These are phyloP conservation scores for Phialophora macrospora DNA, from an alignment of 2,329 filamentous ascomycete genomes.

Conservation along the genomic window DNA sequence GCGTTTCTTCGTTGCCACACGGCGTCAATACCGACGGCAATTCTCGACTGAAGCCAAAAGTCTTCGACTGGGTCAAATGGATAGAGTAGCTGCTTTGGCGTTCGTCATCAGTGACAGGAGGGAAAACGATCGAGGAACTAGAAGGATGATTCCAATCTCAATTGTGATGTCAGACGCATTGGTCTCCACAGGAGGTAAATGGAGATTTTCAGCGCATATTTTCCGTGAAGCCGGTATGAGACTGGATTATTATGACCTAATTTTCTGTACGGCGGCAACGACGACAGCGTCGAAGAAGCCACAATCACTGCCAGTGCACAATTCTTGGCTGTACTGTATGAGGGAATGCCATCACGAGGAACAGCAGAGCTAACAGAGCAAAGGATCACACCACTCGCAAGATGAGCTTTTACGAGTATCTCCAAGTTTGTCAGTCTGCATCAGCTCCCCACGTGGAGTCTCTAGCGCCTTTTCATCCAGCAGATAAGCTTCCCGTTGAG, in stretches of 20 bases:
- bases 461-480: conserved; percentile 9
- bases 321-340: background rate
- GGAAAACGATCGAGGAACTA: background rate
- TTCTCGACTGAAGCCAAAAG: background rate
- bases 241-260: background rate
- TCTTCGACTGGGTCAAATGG: background rate
- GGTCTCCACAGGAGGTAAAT: background rate
- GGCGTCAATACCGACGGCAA: background rate
- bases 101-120: background rate
- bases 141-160: background rate
- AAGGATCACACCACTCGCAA: conserved; percentile 8
- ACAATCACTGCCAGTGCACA: background rate
- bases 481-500: background rate
- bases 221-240: background rate
- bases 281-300: too few relatives aligned
- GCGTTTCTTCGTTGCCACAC: background rate
- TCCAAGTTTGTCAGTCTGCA: background rate
- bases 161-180: background rate
- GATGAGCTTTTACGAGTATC: conserved; percentile 3
- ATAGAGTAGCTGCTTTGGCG: background rate
- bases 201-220: background rate
- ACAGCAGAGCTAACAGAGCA: background rate
- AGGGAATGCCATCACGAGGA: background rate
- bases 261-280: too few relatives aligned
- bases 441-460: conserved; percentile 13